Evolutionary conservation across 2,329 filamentous ascomycete genomes (phyloP).

Genomic region (Alternaria atra): DNA sequence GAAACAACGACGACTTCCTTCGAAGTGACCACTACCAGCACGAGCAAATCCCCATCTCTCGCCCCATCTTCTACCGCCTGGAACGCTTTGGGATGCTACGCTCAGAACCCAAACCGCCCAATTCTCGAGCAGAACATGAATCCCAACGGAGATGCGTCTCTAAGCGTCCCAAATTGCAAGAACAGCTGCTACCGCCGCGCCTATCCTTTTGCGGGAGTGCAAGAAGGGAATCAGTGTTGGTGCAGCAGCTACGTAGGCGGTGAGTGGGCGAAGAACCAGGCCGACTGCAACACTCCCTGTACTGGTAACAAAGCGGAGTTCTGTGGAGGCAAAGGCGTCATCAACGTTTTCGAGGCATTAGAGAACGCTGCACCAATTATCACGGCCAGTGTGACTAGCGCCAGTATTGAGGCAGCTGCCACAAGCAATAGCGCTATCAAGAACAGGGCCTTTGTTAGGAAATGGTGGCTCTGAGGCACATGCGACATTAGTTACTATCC

Average conservation of each 20-base stretch:
- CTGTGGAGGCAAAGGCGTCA: constrained; percentile 22
- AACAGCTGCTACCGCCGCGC: constrained; percentile 14
- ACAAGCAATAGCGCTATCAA: constrained; percentile 7
- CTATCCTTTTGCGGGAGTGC: constrained; percentile 16
- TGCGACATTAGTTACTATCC: no score
- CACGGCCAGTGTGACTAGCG: neutral
- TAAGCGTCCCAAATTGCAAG: neutral
- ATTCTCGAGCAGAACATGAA: constrained; percentile 26
- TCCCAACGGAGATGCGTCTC: neutral
- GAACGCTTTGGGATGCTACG: constrained; percentile 21
- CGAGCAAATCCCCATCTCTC: constrained; percentile 13
- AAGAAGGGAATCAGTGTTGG: constrained; percentile 29
- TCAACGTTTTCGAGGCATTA: constrained; percentile 23
- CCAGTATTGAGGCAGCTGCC: neutral
- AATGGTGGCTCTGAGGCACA: no score
- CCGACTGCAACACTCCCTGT: constrained; percentile 22
- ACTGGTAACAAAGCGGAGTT: constrained; percentile 22
- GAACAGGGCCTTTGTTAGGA: neutral
- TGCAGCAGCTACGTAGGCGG: constrained; percentile 25
- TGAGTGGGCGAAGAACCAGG: constrained; percentile 22
- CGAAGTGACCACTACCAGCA: constrained; percentile 3
- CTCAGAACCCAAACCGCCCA: constrained; percentile 13
- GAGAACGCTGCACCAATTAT: constrained; percentile 2
- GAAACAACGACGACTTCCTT: constrained; percentile 1
- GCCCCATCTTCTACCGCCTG: constrained; percentile 24